These are phyloP conservation scores for Blastobotrys parvus DNA, from an alignment of 805 yeast species.

Conservation along the genomic window DNA sequence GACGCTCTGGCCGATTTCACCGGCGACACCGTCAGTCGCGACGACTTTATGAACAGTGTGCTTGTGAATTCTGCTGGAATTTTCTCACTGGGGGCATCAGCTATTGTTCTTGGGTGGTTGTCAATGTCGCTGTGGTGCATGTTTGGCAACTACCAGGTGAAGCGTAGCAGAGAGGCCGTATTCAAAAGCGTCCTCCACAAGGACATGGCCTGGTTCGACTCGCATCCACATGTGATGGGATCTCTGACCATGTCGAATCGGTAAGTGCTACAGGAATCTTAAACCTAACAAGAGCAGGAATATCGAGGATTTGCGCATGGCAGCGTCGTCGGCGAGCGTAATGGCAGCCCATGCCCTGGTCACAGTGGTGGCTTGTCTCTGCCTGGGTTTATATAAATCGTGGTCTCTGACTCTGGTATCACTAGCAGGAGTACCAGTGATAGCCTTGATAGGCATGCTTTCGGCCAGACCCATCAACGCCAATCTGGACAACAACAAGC, in stretches of 20 bases:
- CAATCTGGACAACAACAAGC: slow-evolving; percentile 50
- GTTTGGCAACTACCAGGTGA: slow-evolving; percentile 65
- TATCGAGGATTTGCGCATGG: slow-evolving; percentile 62
- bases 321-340: slow-evolving; percentile 60
- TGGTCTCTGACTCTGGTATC: slow-evolving; percentile 81
- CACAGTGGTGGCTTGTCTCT: slow-evolving; percentile 45
- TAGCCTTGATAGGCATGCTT: slow-evolving; percentile 39
- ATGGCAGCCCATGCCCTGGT: slow-evolving; percentile 45
- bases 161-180: slow-evolving; percentile 42
- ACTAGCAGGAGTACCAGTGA: slow-evolving; percentile 66
- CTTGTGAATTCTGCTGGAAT: slow-evolving; percentile 31
- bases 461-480: slow-evolving; percentile 46
- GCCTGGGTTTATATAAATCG: slow-evolving; percentile 64
- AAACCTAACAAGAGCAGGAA: slow-evolving; percentile 34
- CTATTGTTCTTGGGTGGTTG: slow-evolving; percentile 40
- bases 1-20: slow-evolving; percentile 32
- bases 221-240: slow-evolving; percentile 48
- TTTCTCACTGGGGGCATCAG: slow-evolving; percentile 40
- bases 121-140: slow-evolving; percentile 55
- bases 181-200: slow-evolving; percentile 38
- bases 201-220: slow-evolving; percentile 57
- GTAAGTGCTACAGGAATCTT: slow-evolving; percentile 16
- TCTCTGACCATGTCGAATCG: slow-evolving; percentile 50
- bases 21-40: slow-evolving; percentile 24
- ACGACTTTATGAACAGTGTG: slow-evolving; percentile 32